Percentiles rank a stretch among this genome's conserved stretches.
Conservation (phyloP, 208 protist species). For the Leishmania martiniquensis region DNA sequence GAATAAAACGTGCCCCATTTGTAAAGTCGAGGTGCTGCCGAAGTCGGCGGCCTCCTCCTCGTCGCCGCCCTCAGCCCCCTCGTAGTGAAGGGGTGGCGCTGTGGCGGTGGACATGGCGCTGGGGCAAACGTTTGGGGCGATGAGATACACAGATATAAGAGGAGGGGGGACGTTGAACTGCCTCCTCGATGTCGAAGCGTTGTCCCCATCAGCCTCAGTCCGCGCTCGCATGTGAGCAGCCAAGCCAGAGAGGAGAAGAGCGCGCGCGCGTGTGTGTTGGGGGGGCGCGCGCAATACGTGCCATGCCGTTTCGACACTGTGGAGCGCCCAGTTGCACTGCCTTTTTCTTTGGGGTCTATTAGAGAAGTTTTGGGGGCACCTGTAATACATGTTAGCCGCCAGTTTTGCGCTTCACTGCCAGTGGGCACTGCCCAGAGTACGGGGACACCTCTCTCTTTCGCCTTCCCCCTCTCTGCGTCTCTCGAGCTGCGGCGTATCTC, state of each 20-base stretch:
- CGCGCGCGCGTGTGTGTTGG: not conserved
- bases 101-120: not conserved
- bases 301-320: not conserved
- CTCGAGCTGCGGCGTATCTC: not conserved
- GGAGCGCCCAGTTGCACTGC: not conserved
- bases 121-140: not conserved
- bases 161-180: not conserved
- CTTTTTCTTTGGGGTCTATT: not conserved
- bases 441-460: not conserved
- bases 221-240: not conserved
- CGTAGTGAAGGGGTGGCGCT: not conserved
- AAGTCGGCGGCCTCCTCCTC: not conserved
- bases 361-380: too few relatives aligned
- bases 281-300: not conserved
- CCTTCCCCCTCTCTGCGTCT: not conserved
- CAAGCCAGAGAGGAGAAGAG: not conserved
- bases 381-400: not conserved
- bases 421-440: not conserved
- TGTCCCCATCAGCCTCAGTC: not conserved
- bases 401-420: not conserved
- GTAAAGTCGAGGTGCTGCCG: constrained; percentile 62
- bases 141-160: not conserved
- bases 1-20: constrained; percentile 80
- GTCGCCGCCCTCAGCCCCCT: not conserved
- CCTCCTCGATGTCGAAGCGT: not conserved